These are phyloP conservation scores for Cryptococcus sp. DNA, from an alignment of 1,284 basidiomycete genomes.

Conservation along the genomic window DNA sequence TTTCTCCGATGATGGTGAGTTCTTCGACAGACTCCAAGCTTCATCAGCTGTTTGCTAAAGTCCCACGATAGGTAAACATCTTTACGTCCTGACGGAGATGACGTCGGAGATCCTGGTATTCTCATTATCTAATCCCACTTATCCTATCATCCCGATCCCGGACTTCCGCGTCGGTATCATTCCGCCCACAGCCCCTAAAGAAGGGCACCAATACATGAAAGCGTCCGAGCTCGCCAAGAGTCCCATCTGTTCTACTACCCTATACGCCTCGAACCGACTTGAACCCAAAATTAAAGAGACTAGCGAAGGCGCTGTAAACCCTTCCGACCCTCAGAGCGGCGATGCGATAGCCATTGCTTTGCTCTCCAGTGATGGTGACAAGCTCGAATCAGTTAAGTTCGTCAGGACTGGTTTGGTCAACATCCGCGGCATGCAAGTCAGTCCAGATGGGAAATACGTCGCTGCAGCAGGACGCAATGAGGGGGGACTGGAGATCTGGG, in stretches of 20 bases:
- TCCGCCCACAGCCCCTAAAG: conserved; percentile 36
- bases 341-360: conserved; percentile 47
- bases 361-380: conserved; percentile 27
- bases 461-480: conserved; percentile 47
- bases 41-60: conserved; percentile 5
- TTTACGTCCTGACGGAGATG: conserved; percentile 51
- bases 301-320: conserved; percentile 21
- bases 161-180: conserved; percentile 32
- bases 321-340: conserved; percentile 29
- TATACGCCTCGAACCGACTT: conserved; percentile 50
- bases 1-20: conserved; percentile 43
- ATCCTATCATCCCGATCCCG: conserved; percentile 27
- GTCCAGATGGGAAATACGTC: conserved; percentile 44
- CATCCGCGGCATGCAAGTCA: conserved; percentile 45
- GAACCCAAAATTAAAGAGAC: conserved; percentile 40
- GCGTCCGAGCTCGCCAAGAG: conserved; percentile 43
- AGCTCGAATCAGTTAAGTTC: conserved; percentile 30
- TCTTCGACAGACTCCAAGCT: neutral
- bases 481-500: conserved; percentile 45
- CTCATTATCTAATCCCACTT: conserved; percentile 26
- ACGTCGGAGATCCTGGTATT: conserved; percentile 38
- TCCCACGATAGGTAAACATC: conserved; percentile 35
- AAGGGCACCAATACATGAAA: conserved; percentile 34
- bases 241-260: conserved; percentile 30
- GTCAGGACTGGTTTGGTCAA: conserved; percentile 42